Evolutionary conservation across 129 eudicot genomes (phyloP).

Genomic region (Chrysanthemum makinoi): DNA sequence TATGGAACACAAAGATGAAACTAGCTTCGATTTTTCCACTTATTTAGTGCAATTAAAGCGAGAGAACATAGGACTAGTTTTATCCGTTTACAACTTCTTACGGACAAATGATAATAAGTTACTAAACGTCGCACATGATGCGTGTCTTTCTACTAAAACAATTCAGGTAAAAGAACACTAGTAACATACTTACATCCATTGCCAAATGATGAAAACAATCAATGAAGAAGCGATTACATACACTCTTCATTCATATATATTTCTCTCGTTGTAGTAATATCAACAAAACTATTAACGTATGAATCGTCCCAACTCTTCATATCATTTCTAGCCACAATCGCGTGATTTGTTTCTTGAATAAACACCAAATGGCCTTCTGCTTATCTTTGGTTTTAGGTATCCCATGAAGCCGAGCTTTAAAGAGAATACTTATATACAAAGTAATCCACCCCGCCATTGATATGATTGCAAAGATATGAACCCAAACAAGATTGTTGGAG

Average conservation of each 20-base stretch:
- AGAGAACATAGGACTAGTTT: background rate
- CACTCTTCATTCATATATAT: conserved; percentile 13
- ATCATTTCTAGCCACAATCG: background rate
- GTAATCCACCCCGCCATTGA: conserved; percentile 98
- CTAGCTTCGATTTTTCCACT: too few relatives aligned
- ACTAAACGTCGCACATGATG: conserved; percentile 3
- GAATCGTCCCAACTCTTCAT: conserved; percentile 5
- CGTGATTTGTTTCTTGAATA: conserved; percentile 6
- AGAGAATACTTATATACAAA: conserved; percentile 73
- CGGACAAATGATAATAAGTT: conserved; percentile 2
- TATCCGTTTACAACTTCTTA: background rate
- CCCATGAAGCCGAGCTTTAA: conserved; percentile 22
- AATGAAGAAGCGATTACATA: conserved; percentile 28
- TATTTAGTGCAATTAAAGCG: background rate
- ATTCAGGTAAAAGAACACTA: background rate
- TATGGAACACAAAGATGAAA: too few relatives aligned
- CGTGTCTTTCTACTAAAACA: conserved; percentile 14
- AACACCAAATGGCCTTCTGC: background rate
- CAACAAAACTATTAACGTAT: background rate
- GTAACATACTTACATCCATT: too few relatives aligned
- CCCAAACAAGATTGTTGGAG: conserved; percentile 96
- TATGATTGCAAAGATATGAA: conserved; percentile 82
- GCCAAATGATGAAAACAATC: conserved; percentile 4
- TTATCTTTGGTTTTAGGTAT: background rate
- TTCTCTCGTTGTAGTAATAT: conserved; percentile 2